phyloP scores from a whole-genome alignment of 345 rosid species.

The Gossypium sturtianum region DNA sequence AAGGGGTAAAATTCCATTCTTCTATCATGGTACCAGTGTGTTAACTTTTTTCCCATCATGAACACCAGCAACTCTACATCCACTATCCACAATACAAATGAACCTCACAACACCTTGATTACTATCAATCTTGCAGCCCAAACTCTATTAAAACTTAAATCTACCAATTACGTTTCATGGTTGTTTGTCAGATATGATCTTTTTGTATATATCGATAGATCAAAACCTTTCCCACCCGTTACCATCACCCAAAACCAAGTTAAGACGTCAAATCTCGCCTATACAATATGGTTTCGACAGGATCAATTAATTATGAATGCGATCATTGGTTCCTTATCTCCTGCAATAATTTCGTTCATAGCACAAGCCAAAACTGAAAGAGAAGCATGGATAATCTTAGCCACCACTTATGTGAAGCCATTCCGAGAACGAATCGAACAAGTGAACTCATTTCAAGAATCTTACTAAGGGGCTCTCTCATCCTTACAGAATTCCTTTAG shows the following conservation, averaged over 20 bases:
- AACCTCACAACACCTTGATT: neutral
- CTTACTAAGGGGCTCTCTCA: neutral
- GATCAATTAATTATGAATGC: neutral
- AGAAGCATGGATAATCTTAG: neutral
- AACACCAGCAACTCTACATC: neutral
- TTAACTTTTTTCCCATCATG: too few relatives aligned
- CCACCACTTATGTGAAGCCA: neutral
- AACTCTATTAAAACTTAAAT: neutral
- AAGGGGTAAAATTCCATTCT: too few relatives aligned
- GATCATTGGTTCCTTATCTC: neutral
- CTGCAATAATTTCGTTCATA: neutral
- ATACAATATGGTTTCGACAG: neutral
- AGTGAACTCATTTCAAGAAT: neutral
- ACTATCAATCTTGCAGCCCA: neutral
- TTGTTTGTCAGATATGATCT: too few relatives aligned
- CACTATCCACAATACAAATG: neutral
- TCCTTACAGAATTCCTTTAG: neutral
- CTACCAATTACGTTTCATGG: too few relatives aligned
- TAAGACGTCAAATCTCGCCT: neutral
- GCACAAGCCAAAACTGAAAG: neutral
- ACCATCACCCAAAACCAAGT: too few relatives aligned
- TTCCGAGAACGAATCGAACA: neutral
- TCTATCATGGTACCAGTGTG: too few relatives aligned
- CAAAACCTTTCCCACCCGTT: too few relatives aligned
- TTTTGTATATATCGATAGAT: too few relatives aligned